Evolutionary conservation across 441 rosid genomes (phyloP), one percentile per base, ranked within the genome.

Genomic region (Eutrema salsugineum): DNA sequence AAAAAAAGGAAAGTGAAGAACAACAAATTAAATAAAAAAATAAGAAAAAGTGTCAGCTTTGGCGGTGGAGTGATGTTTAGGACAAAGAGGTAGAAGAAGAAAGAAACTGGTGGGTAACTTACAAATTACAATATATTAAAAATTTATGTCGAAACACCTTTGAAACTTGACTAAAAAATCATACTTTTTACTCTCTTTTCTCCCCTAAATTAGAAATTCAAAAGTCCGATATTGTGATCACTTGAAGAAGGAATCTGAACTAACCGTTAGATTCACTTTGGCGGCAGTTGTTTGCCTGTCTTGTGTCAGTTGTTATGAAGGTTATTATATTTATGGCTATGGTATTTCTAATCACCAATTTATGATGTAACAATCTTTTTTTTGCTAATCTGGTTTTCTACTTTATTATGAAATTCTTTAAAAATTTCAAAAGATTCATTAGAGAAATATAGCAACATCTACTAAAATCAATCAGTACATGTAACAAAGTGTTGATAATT

Each of bases 31-130:
- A 48, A 32, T 3, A 8, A 11, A 15, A 22, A 58, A 59, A 28
- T 17, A 11, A n/a, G 1, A 38, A 47, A 72, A 68, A 24, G 24
- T 35, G 17, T 60, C 42, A 35, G 44, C 65, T 53, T 68, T 62
- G 60, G 63, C 74, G 75, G 70, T 75, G 79, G 75, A 63, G 75
- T 62, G 59, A 55, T 66, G 53, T 27, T 62, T 53, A 8, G 66
- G 74, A 62, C 74, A 75, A 27, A 60, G 57, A 50, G 39, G 14
- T 14, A 44, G 19, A 74, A 50, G 40, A 50, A 73, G 55, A 60
- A 60, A 12, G 2, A 53, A 43, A 32, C 36, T 44, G 1, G 7
- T 64, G 17, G 33, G 15, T 27, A 27, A 36, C 5, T 5, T 8
- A 4, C 2, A 8, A 8, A 6, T 24, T 2, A n/a, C n/a, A 16